phyloP scores from a whole-genome alignment of 768 basidiomycete genomes.

The Clathrus columnatus region DNA sequence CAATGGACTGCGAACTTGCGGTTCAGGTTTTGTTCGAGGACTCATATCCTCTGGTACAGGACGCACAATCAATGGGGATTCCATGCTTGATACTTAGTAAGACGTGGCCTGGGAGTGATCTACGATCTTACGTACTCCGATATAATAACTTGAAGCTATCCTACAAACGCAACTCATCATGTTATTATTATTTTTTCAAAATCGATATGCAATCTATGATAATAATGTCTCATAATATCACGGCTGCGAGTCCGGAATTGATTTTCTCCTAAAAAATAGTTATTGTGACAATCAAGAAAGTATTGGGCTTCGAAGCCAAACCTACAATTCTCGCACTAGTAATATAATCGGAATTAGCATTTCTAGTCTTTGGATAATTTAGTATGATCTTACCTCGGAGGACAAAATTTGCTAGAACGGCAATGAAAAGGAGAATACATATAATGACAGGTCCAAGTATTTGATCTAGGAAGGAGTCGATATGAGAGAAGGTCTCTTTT shows the following conservation, averaged over 20 bases:
- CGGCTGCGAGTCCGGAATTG: background rate
- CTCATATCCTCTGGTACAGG: constrained; percentile 10
- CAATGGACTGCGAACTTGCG: constrained; percentile 38
- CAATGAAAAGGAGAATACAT: constrained; percentile 75
- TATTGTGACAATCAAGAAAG: background rate
- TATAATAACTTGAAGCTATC: too few species aligned
- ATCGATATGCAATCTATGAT: too few species aligned
- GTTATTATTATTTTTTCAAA: too few species aligned
- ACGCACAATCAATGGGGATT: constrained; percentile 1
- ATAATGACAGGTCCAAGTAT: constrained; percentile 78
- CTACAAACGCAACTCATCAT: too few species aligned
- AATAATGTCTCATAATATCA: background rate
- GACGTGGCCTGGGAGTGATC: too few species aligned
- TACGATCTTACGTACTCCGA: too few species aligned
- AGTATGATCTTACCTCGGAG: constrained; percentile 55
- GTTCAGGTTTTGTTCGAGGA: constrained; percentile 37
- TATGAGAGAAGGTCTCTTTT: background rate
- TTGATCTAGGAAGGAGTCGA: constrained; percentile 43
- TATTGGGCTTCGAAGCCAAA: background rate
- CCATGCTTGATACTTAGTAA: background rate
- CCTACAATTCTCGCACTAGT: constrained; percentile 6
- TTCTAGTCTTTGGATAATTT: background rate
- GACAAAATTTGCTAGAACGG: constrained; percentile 81
- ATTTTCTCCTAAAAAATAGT: background rate
- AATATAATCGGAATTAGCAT: background rate